Evolutionary conservation across 768 basidiomycete genomes (phyloP), one percentile per base, ranked within the genome.

Genomic region (Podaxis mareebaensis): DNA sequence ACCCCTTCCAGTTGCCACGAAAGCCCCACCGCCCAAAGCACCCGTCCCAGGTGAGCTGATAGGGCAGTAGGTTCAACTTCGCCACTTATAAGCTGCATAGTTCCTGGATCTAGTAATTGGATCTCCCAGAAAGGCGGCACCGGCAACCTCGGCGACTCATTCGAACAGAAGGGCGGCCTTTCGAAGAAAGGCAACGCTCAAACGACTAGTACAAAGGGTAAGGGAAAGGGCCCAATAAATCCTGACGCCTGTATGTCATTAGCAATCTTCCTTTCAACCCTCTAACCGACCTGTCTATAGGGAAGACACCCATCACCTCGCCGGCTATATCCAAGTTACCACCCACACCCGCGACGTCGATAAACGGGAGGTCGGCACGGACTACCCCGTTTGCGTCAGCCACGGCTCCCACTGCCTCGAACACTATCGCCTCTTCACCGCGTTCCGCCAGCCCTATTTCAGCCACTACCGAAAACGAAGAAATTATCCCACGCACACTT

Each of bases 1-100:
- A 0, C 65, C 67, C 8, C 64, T 68, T 20, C 67, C 67, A 4
- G 56, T 33, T 7, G 2, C 38, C 3, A 60, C 59, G 6, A 65
- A 64, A 22, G 61, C 64, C 1, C 64, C 61, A 2, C 67, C 67
- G 24, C 48, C 62, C 6, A 42, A 17, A 12, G 17, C 64, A 6
- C 54, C 64, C 2, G 26, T 57, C 12, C 54, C 56, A 20, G 51
- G 56, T 65, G 39, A 26, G 64, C 8, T 33, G 30, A 33, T 2
- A 33, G 30, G 8, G 30, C 30, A 33, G 1, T 33, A 33, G 30
- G 7, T 10, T 33, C 30, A 10, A 33, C 30, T 33, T 33, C 30
- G 8, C 2, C 8, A 33, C 30, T 33, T 10, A 33, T 10, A 10
- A 8, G 30, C 8, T 33, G 30, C 8, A 10, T 10, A 33, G 53